Evolutionary conservation across 257 asterid species (phyloP).

Genomic region (Craterostigma plantagineum): DNA sequence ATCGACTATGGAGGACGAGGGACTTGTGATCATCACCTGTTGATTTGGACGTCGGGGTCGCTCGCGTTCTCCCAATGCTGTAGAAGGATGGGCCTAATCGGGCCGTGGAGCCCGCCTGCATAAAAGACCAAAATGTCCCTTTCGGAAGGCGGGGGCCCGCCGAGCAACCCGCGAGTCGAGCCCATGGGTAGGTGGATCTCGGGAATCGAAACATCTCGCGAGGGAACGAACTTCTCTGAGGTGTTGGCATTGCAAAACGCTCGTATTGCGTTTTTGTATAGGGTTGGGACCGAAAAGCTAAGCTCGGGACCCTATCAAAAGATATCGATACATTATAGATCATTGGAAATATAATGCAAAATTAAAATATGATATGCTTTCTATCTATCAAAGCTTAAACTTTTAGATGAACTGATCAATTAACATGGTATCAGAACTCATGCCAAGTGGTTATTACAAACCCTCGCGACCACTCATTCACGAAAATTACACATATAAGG

Average conservation of each 20-base stretch:
- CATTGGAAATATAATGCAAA: no score
- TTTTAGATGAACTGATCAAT: no score
- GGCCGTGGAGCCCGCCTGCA: conserved; percentile 52
- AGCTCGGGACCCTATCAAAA: conserved; percentile 29
- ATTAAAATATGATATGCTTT: no score
- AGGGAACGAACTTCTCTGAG: conserved; percentile 37
- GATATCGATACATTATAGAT: no score
- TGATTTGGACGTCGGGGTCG: conserved; percentile 23
- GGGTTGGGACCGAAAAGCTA: conserved; percentile 11
- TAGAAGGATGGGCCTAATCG: conserved; percentile 20
- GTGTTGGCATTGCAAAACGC: conserved; percentile 55
- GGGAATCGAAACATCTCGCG: conserved; percentile 31
- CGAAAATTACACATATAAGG: no score
- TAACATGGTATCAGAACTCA: no score
- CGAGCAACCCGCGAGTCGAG: conserved; percentile 21
- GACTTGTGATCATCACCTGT: conserved; percentile 9
- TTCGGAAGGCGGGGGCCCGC: conserved; percentile 5
- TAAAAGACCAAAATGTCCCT: conserved; percentile 32
- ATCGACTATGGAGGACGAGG: no score
- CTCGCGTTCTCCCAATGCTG: conserved; percentile 19
- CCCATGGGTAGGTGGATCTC: conserved; percentile 20
- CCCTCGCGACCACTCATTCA: no score
- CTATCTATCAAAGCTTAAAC: no score
- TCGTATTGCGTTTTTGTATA: conserved; percentile 23
- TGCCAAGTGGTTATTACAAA: no score